Conservation (phyloP, 2,329 filamentous ascomycete species). For the Fusarium nygamai region DNA sequence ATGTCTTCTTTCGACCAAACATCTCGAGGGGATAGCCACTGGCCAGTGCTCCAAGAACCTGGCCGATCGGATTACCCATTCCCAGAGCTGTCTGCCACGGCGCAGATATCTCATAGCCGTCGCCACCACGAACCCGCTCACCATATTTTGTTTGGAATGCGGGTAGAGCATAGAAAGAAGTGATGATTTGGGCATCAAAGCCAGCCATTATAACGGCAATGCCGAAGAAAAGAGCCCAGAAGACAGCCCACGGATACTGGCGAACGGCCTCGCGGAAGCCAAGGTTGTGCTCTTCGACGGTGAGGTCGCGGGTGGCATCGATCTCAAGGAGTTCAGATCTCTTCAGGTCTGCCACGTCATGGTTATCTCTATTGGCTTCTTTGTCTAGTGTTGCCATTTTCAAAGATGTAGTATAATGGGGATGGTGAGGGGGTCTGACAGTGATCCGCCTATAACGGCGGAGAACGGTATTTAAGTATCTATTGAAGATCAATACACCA, state of each 20-base stretch:
- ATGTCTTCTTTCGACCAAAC: background rate
- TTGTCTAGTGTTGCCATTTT: background rate
- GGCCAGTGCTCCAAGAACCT: background rate
- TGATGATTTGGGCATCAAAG: background rate
- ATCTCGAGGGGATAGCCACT: background rate
- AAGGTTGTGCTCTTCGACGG: background rate
- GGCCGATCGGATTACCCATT: background rate
- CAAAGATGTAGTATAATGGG: background rate
- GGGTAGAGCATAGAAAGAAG: background rate
- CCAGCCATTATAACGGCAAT: background rate
- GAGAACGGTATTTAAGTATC: background rate
- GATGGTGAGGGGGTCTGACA: background rate
- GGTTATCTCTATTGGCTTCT: background rate
- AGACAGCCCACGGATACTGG: background rate
- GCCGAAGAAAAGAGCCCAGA: background rate
- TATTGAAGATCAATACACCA: background rate
- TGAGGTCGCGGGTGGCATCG: background rate
- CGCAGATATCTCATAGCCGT: background rate
- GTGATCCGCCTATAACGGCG: background rate
- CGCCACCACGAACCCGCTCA: background rate
- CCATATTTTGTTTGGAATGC: background rate
- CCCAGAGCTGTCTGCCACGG: background rate
- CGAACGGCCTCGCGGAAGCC: background rate
- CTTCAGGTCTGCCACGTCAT: background rate
- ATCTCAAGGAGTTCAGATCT: background rate